Percentiles rank a stretch among this genome's conserved stretches.
Conservation (phyloP, 1,139 yeast genomes). For the Blastobotrys elegans region DNA sequence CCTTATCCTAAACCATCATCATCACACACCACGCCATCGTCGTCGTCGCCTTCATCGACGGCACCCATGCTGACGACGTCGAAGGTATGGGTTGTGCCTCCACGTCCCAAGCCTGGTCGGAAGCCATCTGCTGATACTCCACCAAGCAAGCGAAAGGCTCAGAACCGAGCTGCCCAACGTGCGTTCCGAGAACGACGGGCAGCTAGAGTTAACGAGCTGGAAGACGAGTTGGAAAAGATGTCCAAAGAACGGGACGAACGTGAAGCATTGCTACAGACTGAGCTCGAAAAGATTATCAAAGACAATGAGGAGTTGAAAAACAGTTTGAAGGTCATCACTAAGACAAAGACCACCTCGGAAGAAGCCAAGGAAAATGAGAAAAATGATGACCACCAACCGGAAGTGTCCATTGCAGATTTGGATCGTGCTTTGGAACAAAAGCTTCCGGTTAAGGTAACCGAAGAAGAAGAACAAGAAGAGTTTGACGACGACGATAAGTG, state of each 20-base stretch:
- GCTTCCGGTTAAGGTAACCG: slow-evolving; percentile 31
- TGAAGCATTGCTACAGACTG: slow-evolving; percentile 22
- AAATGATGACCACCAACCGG: slow-evolving; percentile 12
- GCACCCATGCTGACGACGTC: slow-evolving; percentile 45
- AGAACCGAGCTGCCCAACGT: slow-evolving; percentile 91
- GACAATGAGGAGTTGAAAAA: slow-evolving; percentile 22
- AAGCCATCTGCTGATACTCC: slow-evolving; percentile 66
- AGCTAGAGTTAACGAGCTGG: slow-evolving; percentile 49
- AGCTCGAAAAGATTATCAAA: slow-evolving; percentile 18
- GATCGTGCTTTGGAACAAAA: slow-evolving; percentile 38
- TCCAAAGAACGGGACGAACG: slow-evolving; percentile 47
- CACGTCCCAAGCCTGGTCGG: slow-evolving; percentile 86
- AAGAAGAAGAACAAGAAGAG: slow-evolving; percentile 14
- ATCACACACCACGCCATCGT: not conserved
- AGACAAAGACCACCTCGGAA: not conserved
- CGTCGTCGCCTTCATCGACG: not conserved
- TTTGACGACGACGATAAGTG: slow-evolving; percentile 42
- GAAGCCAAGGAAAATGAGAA: not conserved
- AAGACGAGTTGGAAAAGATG: slow-evolving; percentile 52
- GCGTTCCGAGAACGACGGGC: slow-evolving; percentile 86
- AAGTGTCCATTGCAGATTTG: slow-evolving; percentile 33
- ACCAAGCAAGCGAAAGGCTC: slow-evolving; percentile 69
- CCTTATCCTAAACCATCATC: slow-evolving; percentile 11
- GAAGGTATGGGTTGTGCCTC: slow-evolving; percentile 89
- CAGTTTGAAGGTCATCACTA: slow-evolving; percentile 4